phyloP scores from a whole-genome alignment of 2,329 filamentous ascomycete genomes.

The Hypoxylon sp. region DNA sequence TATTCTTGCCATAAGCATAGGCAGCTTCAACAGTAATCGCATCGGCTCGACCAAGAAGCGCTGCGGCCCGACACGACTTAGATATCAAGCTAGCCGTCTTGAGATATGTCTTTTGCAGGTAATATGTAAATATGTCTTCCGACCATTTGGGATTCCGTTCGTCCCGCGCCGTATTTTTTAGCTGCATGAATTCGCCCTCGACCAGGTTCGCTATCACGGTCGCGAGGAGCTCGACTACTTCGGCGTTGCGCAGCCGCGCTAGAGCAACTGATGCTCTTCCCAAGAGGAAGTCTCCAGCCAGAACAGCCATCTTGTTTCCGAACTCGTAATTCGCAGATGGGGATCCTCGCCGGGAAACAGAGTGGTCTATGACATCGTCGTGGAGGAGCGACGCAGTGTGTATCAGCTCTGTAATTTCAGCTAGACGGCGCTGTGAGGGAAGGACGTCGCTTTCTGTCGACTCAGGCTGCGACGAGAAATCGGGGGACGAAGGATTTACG shows the following conservation, averaged over 20 bases:
- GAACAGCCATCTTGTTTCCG: constrained; percentile 98
- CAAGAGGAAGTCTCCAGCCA: constrained; percentile 96
- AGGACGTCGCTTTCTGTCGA: constrained; percentile 79
- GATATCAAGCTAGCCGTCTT: constrained; percentile 97
- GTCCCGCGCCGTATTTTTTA: constrained; percentile 94
- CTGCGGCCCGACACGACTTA: constrained; percentile 93
- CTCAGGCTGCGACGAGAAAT: constrained; percentile 60
- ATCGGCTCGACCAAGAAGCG: constrained; percentile 84
- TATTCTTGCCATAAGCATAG: constrained; percentile 92
- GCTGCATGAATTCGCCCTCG: constrained; percentile 99
- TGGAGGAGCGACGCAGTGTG: constrained; percentile 97
- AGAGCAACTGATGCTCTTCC: constrained; percentile 94
- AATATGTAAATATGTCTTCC: constrained; percentile 91
- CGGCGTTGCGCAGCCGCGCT: constrained; percentile 89
- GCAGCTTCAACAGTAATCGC: constrained; percentile 88
- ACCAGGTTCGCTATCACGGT: constrained; percentile 98
- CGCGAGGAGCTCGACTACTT: constrained; percentile 93
- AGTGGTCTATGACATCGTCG: constrained; percentile 98
- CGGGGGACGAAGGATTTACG: constrained; percentile 80
- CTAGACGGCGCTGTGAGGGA: constrained; percentile 91
- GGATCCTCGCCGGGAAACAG: constrained; percentile 83
- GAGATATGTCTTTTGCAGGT: constrained; percentile 97
- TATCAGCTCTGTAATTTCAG: constrained; percentile 97
- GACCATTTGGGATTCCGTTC: constrained; percentile 88
- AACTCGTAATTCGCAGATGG: constrained; percentile 95